phyloP scores from a whole-genome alignment of 2,329 filamentous ascomycete species.

The Pseudogymnoascus sp. region DNA sequence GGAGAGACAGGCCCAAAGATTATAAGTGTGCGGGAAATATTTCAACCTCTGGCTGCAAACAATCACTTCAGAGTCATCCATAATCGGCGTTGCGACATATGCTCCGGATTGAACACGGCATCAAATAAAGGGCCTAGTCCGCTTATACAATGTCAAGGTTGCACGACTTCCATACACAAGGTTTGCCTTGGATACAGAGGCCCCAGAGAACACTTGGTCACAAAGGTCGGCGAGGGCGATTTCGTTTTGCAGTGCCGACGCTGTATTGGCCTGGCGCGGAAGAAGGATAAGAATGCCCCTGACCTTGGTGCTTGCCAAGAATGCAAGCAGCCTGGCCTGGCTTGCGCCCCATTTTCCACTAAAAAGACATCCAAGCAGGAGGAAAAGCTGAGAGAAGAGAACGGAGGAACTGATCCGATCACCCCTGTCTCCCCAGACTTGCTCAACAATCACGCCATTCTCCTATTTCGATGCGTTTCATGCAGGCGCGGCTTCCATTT shows the following conservation, averaged over 20 bases:
- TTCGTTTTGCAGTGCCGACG: conserved; percentile 88
- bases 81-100: conserved; percentile 64
- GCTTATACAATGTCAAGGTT: conserved; percentile 86
- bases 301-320: conserved; percentile 62
- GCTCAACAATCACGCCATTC: conserved; percentile 66
- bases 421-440: conserved; percentile 53
- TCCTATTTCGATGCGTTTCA: conserved; percentile 73
- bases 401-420: conserved; percentile 70
- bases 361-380: conserved; percentile 72
- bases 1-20: conserved; percentile 41
- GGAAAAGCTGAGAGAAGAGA: conserved; percentile 72
- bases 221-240: conserved; percentile 66
- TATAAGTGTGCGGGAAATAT: conserved; percentile 65
- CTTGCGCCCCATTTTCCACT: conserved; percentile 68
- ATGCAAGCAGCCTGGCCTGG: conserved; percentile 57
- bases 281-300: conserved; percentile 64
- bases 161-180: conserved; percentile 76
- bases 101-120: conserved; percentile 47
- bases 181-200: conserved; percentile 69
- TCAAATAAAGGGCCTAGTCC: conserved; percentile 50
- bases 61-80: conserved; percentile 66
- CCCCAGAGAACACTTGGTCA: conserved; percentile 76
- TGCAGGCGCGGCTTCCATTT: conserved; percentile 80
- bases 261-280: conserved; percentile 63
- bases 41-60: conserved; percentile 52